phyloP scores from a whole-genome alignment of 805 yeast genomes.

The Komagataella mondaviorum region DNA sequence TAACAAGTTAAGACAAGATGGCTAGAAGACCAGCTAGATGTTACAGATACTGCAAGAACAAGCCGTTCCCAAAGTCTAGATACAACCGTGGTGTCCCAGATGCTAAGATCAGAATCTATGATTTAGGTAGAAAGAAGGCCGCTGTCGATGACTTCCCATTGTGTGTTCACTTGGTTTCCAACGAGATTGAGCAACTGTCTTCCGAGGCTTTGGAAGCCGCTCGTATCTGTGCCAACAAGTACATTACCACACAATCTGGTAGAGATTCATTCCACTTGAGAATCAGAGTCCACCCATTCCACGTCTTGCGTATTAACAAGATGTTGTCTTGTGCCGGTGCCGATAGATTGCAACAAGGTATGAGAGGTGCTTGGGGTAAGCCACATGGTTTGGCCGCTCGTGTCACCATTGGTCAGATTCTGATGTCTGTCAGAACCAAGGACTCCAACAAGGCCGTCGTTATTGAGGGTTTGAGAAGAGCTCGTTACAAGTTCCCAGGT shows the following conservation, averaged over 20 bases:
- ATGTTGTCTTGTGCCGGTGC: slow-evolving; percentile 99
- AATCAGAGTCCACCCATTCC: slow-evolving; percentile 99
- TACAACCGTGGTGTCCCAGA: slow-evolving; percentile 99
- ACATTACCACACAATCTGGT: slow-evolving; percentile 94
- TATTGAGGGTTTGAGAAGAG: slow-evolving; percentile 99
- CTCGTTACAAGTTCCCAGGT: slow-evolving; percentile 99
- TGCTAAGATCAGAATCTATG: slow-evolving; percentile 97
- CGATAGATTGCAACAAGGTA: slow-evolving; percentile 99
- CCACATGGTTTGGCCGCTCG: slow-evolving; percentile 99
- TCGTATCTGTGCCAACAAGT: slow-evolving; percentile 99
- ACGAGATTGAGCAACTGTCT: slow-evolving; percentile 98
- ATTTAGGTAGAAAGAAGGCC: slow-evolving; percentile 99
- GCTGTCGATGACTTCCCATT: slow-evolving; percentile 98
- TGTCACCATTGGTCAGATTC: slow-evolving; percentile 96
- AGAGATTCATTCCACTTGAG: slow-evolving; percentile 99
- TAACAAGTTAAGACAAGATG: slow-evolving; percentile 46
- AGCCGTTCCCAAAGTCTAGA: slow-evolving; percentile 99
- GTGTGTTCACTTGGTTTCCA: slow-evolving; percentile 98
- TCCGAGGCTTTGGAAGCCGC: slow-evolving; percentile 99
- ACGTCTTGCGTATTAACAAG: slow-evolving; percentile 99
- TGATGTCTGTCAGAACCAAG: slow-evolving; percentile 96
- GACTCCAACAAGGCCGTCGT: slow-evolving; percentile 96
- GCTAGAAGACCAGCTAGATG: slow-evolving; percentile 99
- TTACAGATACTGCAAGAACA: slow-evolving; percentile 99
- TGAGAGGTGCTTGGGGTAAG: slow-evolving; percentile 99